Percentiles rank a stretch among this genome's conserved stretches.
Evolutionary conservation across 176 grass and related monocot genomes (phyloP).

Genomic region (Ananas comosus): DNA sequence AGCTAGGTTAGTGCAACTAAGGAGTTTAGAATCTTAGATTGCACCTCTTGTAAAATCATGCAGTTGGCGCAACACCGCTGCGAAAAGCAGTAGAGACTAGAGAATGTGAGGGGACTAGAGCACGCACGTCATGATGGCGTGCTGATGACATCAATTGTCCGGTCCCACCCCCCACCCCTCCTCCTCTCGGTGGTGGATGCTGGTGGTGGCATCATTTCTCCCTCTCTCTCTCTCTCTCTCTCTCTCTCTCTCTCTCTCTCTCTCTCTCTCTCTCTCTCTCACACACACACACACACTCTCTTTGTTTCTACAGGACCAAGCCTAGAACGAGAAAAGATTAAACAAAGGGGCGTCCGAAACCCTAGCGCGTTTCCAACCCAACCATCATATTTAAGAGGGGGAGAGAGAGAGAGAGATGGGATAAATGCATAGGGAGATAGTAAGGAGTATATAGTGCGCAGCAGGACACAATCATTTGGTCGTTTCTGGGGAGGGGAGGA

Average conservation of each 20-base stretch:
- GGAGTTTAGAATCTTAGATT: no score
- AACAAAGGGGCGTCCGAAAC: not conserved
- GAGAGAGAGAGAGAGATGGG: conserved; percentile 23
- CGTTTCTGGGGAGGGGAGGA: conserved; percentile 8
- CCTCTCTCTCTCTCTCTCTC: not conserved
- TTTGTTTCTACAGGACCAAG: not conserved
- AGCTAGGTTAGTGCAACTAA: no score
- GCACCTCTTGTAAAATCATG: no score
- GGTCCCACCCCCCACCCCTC: not conserved
- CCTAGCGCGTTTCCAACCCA: not conserved
- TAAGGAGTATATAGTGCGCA: not conserved
- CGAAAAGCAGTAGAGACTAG: not conserved
- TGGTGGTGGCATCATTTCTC: conserved; percentile 15
- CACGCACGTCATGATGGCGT: conserved; percentile 26
- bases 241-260: not conserved
- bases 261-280: not conserved
- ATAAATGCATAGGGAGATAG: not conserved
- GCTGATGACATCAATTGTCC: conserved; percentile 18
- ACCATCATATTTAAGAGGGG: not conserved
- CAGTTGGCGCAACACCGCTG: not conserved
- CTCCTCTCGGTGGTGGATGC: conserved; percentile 21
- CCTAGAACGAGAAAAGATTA: not conserved
- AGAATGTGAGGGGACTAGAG: not conserved
- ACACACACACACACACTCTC: no score
- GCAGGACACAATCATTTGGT: conserved; percentile 45